phyloP scores from a whole-genome alignment of 2,329 filamentous ascomycete species.

The Orbilia blumenaviensis region DNA sequence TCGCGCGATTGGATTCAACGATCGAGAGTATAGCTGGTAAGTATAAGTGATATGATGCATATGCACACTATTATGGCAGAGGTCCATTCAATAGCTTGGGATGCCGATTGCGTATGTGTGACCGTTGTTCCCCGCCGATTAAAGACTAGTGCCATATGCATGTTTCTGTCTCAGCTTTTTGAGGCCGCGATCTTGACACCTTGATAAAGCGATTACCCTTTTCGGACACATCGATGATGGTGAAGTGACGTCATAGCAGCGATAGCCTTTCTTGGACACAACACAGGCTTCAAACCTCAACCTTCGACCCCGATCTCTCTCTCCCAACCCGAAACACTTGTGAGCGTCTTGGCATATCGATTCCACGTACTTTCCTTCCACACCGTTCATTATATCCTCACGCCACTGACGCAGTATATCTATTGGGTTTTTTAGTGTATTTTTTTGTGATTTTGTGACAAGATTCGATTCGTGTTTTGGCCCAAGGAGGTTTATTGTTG shows the following conservation, averaged over 20 bases:
- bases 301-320: not conserved
- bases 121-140: conserved; percentile 9
- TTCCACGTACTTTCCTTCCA: not conserved
- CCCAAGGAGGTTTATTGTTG: too few species aligned
- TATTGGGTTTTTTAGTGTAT: not conserved
- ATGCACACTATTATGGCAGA: not conserved
- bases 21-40: not conserved
- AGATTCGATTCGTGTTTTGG: too few species aligned
- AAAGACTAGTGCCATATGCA: conserved; percentile 12
- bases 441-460: not conserved
- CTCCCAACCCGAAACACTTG: too few species aligned
- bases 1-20: not conserved
- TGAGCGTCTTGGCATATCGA: too few species aligned
- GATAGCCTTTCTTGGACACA: conserved; percentile 1
- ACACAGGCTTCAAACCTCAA: not conserved
- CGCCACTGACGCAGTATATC: not conserved
- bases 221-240: conserved; percentile 34
- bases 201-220: not conserved
- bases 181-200: not conserved
- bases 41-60: not conserved
- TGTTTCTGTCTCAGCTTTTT: not conserved
- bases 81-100: not conserved
- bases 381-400: not conserved
- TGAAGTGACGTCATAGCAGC: conserved; percentile 38
- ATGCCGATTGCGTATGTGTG: conserved; percentile 38